Evolutionary conservation across 768 basidiomycete species (phyloP), one percentile per base, ranked within the genome.

Genomic region (Russula sp.): DNA sequence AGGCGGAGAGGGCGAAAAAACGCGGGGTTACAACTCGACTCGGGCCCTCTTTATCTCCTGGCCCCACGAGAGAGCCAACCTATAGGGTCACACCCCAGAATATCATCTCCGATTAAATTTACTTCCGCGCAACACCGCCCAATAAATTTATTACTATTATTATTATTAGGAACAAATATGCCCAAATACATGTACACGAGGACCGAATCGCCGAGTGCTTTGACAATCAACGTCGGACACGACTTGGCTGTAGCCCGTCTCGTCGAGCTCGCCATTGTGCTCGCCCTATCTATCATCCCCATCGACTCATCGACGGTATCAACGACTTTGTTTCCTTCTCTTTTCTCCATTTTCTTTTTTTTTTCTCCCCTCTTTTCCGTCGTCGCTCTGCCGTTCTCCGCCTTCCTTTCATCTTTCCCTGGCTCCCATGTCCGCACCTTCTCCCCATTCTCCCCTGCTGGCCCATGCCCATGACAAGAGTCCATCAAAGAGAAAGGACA

Each of bases 401-500:
- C 60, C 67, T 66, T 67, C 67, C 72, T 76, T 73, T 72, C 70
- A 72, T 71, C 72, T 72, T 73, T 74, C 72, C 71, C 77, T 74
- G 74, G 76, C 69, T 69, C 71, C n/a, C 66, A 81, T 81, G 80
- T 80, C 80, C 70, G 67, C 72, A 56, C 70, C 76, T 51, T 63
- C 75, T 42, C 69, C 71, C 53, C 52, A 52, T 32, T 52, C 67
- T 9, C 54, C 38, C 14, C 38, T 42, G 9, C 26, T 73, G 69
- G 74, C 75, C 70, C 73, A 76, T 70, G 74, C 75, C 70, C 73
- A 76, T 69, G 74, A 76, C 73, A 76, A 72, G 71, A 67, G 71
- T 67, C 73, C 73, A 54, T 69, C 73, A 68, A 80, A 74, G 76
- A 79, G 76, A 73, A 79, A 79, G 74, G 82, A 83, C 72, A 78